Percentiles rank a stretch among this genome's conserved stretches.
Evolutionary conservation across 2,329 filamentous ascomycete genomes (phyloP).

Genomic region (Botrytis fragariae): DNA sequence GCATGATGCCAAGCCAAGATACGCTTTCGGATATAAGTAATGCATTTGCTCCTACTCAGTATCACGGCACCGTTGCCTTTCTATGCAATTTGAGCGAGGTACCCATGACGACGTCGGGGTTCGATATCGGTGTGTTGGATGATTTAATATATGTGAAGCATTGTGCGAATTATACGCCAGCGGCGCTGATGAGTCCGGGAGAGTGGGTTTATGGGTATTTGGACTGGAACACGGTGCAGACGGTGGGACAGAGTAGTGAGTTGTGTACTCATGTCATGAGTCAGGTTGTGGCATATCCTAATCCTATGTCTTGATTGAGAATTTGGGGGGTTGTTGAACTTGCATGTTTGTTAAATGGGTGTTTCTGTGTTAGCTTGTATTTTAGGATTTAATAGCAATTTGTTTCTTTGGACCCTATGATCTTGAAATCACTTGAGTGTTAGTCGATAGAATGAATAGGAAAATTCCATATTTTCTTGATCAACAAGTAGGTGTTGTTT

Average conservation of each 20-base stretch:
- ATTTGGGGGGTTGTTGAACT: not conserved
- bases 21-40: too few species aligned
- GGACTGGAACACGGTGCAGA: not conserved
- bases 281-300: not conserved
- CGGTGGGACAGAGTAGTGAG: conserved; percentile 4
- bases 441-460: not conserved
- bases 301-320: not conserved
- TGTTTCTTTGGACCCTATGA: not conserved
- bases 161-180: not conserved
- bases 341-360: not conserved
- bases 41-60: not conserved
- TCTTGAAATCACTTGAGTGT: not conserved
- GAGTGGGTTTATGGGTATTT: conserved; percentile 6
- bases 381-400: not conserved
- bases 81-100: not conserved
- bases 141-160: not conserved
- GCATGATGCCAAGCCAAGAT: not conserved
- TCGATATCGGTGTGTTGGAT: not conserved
- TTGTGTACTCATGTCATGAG: conserved; percentile 8
- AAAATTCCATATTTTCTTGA: not conserved
- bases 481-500: not conserved
- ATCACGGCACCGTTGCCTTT: not conserved
- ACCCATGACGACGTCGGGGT: not conserved
- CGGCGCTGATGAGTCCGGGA: not conserved
- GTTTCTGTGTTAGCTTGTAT: not conserved